phyloP scores from a whole-genome alignment of 1,284 basidiomycete species.

The Volvariella volvacea region DNA sequence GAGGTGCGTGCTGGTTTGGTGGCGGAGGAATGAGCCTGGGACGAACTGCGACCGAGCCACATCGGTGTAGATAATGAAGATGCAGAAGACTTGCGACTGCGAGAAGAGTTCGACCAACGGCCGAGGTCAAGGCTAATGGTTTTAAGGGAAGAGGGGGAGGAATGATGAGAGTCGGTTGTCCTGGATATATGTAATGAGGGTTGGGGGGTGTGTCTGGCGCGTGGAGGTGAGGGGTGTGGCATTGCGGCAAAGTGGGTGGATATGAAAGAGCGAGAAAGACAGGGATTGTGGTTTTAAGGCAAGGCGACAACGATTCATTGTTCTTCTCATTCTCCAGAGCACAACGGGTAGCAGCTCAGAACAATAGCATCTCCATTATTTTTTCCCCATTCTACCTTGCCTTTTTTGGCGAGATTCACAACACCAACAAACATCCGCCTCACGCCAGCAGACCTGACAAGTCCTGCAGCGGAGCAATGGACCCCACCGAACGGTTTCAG shows the following conservation, averaged over 20 bases:
- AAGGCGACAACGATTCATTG: conserved; percentile 1
- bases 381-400: conserved; percentile 15
- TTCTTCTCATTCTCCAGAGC: conserved; percentile 14
- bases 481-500: conserved; percentile 39
- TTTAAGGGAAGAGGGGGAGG: conserved; percentile 17
- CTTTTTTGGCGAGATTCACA: neutral
- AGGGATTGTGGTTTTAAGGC: conserved; percentile 2
- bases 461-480: conserved; percentile 12
- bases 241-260: conserved; percentile 15
- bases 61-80: conserved; percentile 41
- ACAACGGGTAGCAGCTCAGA: conserved; percentile 11
- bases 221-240: conserved; percentile 21
- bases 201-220: conserved; percentile 18
- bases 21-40: conserved; percentile 21
- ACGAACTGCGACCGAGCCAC: conserved; percentile 39
- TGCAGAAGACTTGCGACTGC: conserved; percentile 22
- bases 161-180: conserved; percentile 9
- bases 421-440: conserved; percentile 2
- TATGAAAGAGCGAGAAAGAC: neutral
- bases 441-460: too few species aligned
- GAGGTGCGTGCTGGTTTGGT: conserved; percentile 48
- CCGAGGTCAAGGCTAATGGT: conserved; percentile 15
- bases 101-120: conserved; percentile 12
- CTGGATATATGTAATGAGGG: conserved; percentile 3
- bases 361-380: conserved; percentile 16